Evolutionary conservation across 352 stramenopile species (phyloP).

Genomic region (Phytophthora lateralis): DNA sequence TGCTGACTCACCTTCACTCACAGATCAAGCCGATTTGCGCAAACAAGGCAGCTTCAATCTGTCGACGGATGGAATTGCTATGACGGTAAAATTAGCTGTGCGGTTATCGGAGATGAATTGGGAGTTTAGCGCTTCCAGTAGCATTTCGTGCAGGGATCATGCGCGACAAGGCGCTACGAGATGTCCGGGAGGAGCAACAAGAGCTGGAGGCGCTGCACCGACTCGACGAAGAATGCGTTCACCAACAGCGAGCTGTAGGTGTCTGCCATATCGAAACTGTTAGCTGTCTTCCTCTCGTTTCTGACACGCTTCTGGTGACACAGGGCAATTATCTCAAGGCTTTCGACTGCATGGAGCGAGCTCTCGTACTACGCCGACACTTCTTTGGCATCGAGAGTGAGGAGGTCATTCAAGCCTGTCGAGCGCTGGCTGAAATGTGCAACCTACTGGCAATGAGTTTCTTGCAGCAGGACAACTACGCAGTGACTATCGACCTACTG

Average conservation of each 20-base stretch:
- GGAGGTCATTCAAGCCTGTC: slow-evolving; percentile 87
- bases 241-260: slow-evolving; percentile 81
- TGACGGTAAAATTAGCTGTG: slow-evolving; percentile 17
- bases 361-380: slow-evolving; percentile 90
- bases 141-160: slow-evolving; percentile 9
- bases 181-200: slow-evolving; percentile 60
- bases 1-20: slow-evolving; percentile 33
- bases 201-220: slow-evolving; percentile 90
- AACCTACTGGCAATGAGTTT: slow-evolving; percentile 95
- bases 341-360: slow-evolving; percentile 93
- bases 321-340: slow-evolving; percentile 92
- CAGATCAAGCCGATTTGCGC: slow-evolving; percentile 6
- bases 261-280: neutral
- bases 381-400: slow-evolving; percentile 92
- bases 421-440: slow-evolving; percentile 92
- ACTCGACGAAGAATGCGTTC: slow-evolving; percentile 91
- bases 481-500: slow-evolving; percentile 91
- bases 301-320: neutral
- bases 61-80: neutral
- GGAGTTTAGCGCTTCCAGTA: neutral
- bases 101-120: slow-evolving; percentile 1
- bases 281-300: neutral
- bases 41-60: slow-evolving; percentile 17
- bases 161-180: slow-evolving; percentile 37
- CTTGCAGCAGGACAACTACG: slow-evolving; percentile 93